These are phyloP conservation scores for Cercis canadensis DNA, from an alignment of 306 rosid species.

Conservation along the genomic window DNA sequence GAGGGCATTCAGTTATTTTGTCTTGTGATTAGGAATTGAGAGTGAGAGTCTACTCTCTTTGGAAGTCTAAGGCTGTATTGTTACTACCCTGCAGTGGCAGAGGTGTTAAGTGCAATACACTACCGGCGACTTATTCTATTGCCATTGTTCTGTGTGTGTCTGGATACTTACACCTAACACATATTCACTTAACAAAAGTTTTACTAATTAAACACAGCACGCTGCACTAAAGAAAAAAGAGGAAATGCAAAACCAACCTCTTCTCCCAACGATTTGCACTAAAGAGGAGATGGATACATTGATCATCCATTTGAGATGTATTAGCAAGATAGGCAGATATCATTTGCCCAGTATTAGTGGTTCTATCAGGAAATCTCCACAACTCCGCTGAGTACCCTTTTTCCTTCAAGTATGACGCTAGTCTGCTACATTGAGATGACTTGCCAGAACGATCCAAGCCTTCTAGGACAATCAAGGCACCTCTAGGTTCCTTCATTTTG, in stretches of 20 bases:
- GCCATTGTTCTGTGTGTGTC: too few species aligned
- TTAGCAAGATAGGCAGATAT: constrained; percentile 87
- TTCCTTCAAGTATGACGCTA: constrained; percentile 71
- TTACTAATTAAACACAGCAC: constrained; percentile 8
- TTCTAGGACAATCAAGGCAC: constrained; percentile 86
- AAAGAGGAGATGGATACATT: constrained; percentile 83
- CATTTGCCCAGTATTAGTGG: constrained; percentile 82
- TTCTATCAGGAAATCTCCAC: constrained; percentile 93
- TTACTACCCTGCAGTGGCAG: too few species aligned
- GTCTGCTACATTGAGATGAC: constrained; percentile 70
- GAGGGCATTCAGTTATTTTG: too few species aligned
- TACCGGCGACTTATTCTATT: too few species aligned
- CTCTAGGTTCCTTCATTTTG: constrained; percentile 45
- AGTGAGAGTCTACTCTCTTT: too few species aligned
- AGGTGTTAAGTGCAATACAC: too few species aligned
- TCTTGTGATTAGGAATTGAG: too few species aligned
- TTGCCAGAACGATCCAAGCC: constrained; percentile 96
- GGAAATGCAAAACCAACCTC: constrained; percentile 55
- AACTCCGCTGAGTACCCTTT: constrained; percentile 70
- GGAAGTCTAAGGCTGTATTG: too few species aligned
- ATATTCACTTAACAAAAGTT: not conserved
- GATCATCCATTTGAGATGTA: constrained; percentile 86
- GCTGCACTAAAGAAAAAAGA: not conserved
- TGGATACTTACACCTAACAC: too few species aligned
- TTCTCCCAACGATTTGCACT: constrained; percentile 99